Evolutionary conservation across 768 basidiomycete species (phyloP), one percentile per base, ranked within the genome.

Genomic region (Boletus sp.): DNA sequence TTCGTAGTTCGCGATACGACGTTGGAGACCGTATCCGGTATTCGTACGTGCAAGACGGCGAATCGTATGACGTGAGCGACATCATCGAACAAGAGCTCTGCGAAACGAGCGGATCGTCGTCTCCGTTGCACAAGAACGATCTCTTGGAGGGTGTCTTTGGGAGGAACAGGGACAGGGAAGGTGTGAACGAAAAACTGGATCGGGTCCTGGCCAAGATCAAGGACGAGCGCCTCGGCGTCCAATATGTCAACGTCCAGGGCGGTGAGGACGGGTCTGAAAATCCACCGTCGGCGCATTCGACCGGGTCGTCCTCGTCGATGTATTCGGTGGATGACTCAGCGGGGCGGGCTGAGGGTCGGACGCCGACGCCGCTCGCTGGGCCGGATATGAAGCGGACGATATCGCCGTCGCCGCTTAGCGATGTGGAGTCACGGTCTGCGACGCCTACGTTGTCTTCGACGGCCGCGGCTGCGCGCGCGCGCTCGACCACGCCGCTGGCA

Each of bases 41-140:
- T 70, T 97, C 95, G 39, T 98, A 93, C 69, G 89, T 98, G 41
- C 87, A 93, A 59, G 92, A 94, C 59, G 96, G 94, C 3, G 92
- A 92, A 74, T 89, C 89, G 0, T 90, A 87, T 65, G 96, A 98
- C 70, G 93, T 98, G 69, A 94, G 92, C 65, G 89, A 96, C 60
- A 87, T 97, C 49, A 82, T 98, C 47, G 93, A 95, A 67, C 85
- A 91, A 71, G 96, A 96, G 64, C 89, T 90, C 80, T 76, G 83
- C n/a, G 83, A 81, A 30, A 76, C 76, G 39, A 73, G 71, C 39
- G 67, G 65, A 15, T 47, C 65, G 14, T 71, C 76, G 32, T 57
- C 66, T 1, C 63, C 55, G 2, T 18, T 20, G n/a, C 53, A 46
- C 1, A 77, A 80, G 66, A 78, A 77, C 40, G 90, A 92, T 63